Base-by-base conservation (phyloP, 371 early-diverging fungal species). In the Circinella minor region DNA sequence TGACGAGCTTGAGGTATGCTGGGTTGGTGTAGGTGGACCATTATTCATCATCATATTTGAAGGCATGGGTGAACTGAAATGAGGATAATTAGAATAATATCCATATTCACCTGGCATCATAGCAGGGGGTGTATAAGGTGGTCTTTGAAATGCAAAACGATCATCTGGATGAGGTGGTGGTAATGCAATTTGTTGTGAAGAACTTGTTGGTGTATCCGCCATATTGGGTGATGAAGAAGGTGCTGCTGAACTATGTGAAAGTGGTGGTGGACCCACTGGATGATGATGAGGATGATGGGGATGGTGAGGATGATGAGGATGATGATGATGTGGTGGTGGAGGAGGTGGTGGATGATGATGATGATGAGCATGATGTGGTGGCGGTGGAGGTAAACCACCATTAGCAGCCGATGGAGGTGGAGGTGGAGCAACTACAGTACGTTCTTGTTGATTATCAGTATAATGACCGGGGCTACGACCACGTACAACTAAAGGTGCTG, bases 391-490 rank as follows among this genome's bases (percentile, higher is more conserved):
- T 14, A 27, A 47, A 18, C 20, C 27, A 48, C 39, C 27, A 14
- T 15, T 37, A 17, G 62, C n/a, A 36, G 20, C 36, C 13, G 37
- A 39, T 37, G 43, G 62, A 48, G 51, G n/a, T 14, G 65, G 49
- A 9, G 49, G 65, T 20, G 64, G 64, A 51, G 51, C n/a, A 5
- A 51, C 51, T 8, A 51, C 51, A 36, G 65, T 36, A 37, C 64
- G 47, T 34, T 57, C 47, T 47, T 84, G 81, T 10, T 85, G 82
- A 17, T 70, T 81, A 65, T 91, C 90, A 13, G 86, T 80, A 65
- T 95, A 95, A 69, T 95, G 95, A 15, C 94, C 93, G 0, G 96
- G 95, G 43, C 93, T 90, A 38, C 95, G 86, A 27, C 96, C 95
- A 46, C 96, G 86, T 4, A 95, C 96, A 4, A 95, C 93, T 17